A percentile compares a stretch with the other conserved stretches of the same genome.
Conservation (phyloP, 805 yeast genomes). For the Pichia nakasei region DNA sequence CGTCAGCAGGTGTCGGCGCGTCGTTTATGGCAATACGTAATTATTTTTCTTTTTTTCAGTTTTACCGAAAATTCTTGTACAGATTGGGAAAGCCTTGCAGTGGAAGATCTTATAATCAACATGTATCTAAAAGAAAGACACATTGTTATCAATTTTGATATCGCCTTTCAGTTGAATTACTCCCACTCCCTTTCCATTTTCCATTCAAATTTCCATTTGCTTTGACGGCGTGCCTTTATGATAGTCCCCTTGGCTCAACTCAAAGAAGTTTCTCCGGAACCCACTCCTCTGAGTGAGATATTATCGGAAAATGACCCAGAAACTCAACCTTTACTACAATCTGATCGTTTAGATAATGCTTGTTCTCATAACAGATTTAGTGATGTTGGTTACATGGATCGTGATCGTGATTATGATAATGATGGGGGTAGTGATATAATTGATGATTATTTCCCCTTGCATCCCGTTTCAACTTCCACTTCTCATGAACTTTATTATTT, state of each 20-base stretch:
- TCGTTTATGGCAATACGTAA: too few species aligned
- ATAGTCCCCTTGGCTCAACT: background rate
- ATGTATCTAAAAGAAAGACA: too few species aligned
- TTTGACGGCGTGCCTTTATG: too few species aligned
- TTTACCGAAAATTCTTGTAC: too few species aligned
- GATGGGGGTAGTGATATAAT: background rate
- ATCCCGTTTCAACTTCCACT: slow-evolving; percentile 12
- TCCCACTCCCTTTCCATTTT: too few species aligned
- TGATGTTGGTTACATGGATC: background rate
- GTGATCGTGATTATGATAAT: background rate
- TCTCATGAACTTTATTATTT: slow-evolving; percentile 20
- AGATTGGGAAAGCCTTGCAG: too few species aligned
- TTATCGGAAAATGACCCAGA: background rate
- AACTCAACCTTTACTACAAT: background rate
- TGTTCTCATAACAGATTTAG: background rate
- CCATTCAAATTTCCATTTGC: too few species aligned
- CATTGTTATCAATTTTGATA: too few species aligned
- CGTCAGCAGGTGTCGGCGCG: too few species aligned
- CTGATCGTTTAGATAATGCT: background rate
- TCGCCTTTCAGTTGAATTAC: too few species aligned
- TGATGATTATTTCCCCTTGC: background rate
- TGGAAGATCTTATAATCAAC: too few species aligned
- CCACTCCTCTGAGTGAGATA: background rate
- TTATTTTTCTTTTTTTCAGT: too few species aligned
- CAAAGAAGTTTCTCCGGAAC: background rate